Conservation (phyloP, 371 early-diverging fungal genomes). For the Synchytrium microbalum region DNA sequence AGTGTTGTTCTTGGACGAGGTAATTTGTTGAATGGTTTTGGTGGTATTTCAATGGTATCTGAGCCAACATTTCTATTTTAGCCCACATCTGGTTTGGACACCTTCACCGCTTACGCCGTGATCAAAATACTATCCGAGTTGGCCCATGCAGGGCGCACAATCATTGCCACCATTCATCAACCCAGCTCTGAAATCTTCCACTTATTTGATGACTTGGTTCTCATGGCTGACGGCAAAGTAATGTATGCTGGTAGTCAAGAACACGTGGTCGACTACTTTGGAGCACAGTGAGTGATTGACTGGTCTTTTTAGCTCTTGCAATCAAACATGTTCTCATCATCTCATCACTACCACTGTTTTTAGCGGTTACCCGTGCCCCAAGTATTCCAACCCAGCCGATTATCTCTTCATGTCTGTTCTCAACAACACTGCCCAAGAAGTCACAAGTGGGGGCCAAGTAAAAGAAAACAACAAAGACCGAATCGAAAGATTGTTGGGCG, state of each 20-base stretch:
- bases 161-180: conserved; percentile 53
- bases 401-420: conserved; percentile 39
- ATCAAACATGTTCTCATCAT: too few relatives aligned
- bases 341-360: too few relatives aligned
- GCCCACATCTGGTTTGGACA: conserved; percentile 74
- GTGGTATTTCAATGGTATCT: neutral
- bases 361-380: conserved; percentile 44
- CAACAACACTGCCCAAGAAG: conserved; percentile 22
- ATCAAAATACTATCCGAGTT: conserved; percentile 42
- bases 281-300: conserved; percentile 1
- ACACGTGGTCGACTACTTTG: conserved; percentile 40
- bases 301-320: too few relatives aligned
- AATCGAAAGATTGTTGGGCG: conserved; percentile 19
- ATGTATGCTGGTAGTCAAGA: conserved; percentile 50
- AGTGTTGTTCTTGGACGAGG: conserved; percentile 86
- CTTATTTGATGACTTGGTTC: conserved; percentile 51
- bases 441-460: neutral
- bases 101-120: conserved; percentile 58
- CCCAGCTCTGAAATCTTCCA: conserved; percentile 12
- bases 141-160: conserved; percentile 45
- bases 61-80: neutral
- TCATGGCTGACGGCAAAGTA: conserved; percentile 47
- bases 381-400: conserved; percentile 53
- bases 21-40: conserved; percentile 45
- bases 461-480: conserved; percentile 24